Evolutionary conservation across 768 basidiomycete species (phyloP), one percentile per base, ranked within the genome.

Genomic region (Pulveroboletus sp.): DNA sequence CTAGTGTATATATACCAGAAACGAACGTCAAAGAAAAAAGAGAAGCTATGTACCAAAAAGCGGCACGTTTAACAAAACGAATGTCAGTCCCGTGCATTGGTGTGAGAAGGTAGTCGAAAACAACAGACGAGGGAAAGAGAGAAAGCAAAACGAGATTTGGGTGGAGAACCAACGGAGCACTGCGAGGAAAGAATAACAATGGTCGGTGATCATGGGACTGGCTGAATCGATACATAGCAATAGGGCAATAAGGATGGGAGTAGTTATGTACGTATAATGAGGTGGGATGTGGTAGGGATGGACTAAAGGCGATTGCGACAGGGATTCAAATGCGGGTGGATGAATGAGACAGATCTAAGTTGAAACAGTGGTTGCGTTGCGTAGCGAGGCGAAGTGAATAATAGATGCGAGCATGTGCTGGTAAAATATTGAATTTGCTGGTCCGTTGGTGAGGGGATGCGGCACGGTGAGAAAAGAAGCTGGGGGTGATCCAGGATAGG

Each of bases 361-460:
- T 41, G 48, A 33, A 52, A 60, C 51, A 59, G 31, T 54, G 28
- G 30, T 53, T 53, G 58, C 11, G 49, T 53, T 53, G 62, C 15
- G 49, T 49, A 45, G 53, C 47, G 46, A 46, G 51, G 35, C 7
- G 44, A 49, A 50, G 55, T 54, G 48, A 50, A 50, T 62, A 50
- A 50, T 62, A 63, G 53, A 63, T 63, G 55, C 53, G 39, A 63
- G 63, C 63, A 63, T 53, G 57, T 65, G 51, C 36, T 39, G 38
- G 45, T 62, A 44, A 61, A 27, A 63, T 65, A 51, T 35, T 35
- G 35, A 35, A 49, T 55, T 38, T 57, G 54, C 38, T 47, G 37
- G 46, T 62, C 47, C 49, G 39, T 51, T 11, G 38, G 51, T 38
- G 17, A 39, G 35, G 24, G 38, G 47, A 50, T 58, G 43, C 33